Evolutionary conservation across 1,284 basidiomycete species (phyloP).

Genomic region (Cryptococcus sp.): DNA sequence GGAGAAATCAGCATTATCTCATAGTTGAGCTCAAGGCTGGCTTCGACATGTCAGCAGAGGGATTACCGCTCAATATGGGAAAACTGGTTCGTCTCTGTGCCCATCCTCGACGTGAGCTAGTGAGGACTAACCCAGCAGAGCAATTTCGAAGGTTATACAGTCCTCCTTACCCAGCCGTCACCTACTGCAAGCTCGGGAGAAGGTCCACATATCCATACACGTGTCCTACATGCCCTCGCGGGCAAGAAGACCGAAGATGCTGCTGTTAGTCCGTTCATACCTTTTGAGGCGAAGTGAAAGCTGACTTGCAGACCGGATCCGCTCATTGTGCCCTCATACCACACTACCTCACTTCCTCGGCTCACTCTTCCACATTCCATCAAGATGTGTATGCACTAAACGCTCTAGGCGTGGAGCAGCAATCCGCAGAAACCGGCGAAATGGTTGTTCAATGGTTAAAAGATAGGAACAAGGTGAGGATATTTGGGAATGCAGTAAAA

Average conservation of each 20-base stretch:
- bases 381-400: not conserved
- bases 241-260: not conserved
- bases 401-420: not conserved
- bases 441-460: not conserved
- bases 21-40: not conserved
- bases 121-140: not conserved
- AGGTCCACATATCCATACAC: not conserved
- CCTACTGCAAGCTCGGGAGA: not conserved
- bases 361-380: not conserved
- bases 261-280: not conserved
- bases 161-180: not conserved
- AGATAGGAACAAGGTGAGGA: not conserved
- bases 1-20: not conserved
- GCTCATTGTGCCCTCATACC: not conserved
- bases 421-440: not conserved
- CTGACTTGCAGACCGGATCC: not conserved
- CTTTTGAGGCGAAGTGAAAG: not conserved
- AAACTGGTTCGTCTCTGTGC: not conserved
- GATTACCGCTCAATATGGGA: not conserved
- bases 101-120: too few relatives aligned
- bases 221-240: not conserved
- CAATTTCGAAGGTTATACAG: not conserved
- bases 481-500: not conserved
- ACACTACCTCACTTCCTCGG: not conserved
- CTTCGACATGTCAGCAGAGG: not conserved